Evolutionary conservation across 768 basidiomycete species (phyloP).

Genomic region (Leccinum pellstonianum): DNA sequence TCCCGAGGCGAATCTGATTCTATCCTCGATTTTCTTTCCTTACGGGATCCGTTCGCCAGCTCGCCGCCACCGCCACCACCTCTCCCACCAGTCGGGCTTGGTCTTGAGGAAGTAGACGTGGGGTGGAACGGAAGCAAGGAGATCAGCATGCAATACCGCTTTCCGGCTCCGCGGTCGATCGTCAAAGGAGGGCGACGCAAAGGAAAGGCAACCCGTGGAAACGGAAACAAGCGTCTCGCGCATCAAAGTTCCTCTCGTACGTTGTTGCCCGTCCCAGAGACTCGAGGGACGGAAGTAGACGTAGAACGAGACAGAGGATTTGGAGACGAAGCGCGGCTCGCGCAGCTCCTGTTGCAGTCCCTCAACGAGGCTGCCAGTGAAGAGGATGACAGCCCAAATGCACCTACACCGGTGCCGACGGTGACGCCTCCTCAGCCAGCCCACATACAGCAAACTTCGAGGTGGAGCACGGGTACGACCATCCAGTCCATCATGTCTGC

Average conservation of each 20-base stretch:
- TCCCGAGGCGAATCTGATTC: constrained; percentile 27
- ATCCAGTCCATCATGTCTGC: constrained; percentile 26
- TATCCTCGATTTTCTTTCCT: constrained; percentile 32
- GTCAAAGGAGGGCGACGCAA: constrained; percentile 24
- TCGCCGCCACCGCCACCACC: constrained; percentile 34
- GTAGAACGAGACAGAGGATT: constrained; percentile 20
- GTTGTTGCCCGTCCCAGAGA: constrained; percentile 24
- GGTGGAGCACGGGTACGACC: constrained; percentile 35
- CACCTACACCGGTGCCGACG: constrained; percentile 4
- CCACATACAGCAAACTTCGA: constrained; percentile 23
- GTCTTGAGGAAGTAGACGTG: constrained; percentile 28
- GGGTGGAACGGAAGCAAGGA: constrained; percentile 26
- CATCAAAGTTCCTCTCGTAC: constrained; percentile 30
- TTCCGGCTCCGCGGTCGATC: constrained; percentile 33
- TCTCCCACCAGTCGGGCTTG: constrained; percentile 27
- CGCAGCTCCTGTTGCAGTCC: constrained; percentile 33
- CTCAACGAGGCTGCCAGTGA: constrained; percentile 16
- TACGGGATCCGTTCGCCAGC: constrained; percentile 36
- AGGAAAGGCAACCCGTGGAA: constrained; percentile 14
- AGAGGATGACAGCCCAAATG: constrained; percentile 2
- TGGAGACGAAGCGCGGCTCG: constrained; percentile 30
- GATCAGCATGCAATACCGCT: constrained; percentile 32
- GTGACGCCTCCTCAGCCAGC: constrained; percentile 17
- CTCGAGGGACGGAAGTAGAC: constrained; percentile 18
- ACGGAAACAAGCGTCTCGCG: constrained; percentile 23